These are phyloP conservation scores for Pneumocystis sp. DNA, from an alignment of 1,139 yeast genomes.

Conservation along the genomic window DNA sequence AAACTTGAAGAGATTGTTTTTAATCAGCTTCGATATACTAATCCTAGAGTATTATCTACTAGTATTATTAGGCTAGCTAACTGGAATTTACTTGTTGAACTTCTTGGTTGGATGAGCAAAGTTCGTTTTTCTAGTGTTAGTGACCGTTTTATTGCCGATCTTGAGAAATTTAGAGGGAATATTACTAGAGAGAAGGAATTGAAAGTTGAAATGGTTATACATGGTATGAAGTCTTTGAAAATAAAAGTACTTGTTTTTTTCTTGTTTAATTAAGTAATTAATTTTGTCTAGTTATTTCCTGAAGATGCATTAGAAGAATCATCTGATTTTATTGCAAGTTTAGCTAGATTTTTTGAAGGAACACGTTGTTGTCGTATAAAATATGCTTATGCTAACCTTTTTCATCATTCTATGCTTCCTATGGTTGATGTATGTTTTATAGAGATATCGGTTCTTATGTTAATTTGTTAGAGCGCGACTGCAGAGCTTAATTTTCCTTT, in stretches of 20 bases:
- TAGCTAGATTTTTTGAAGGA: constrained; percentile 64
- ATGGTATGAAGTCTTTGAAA: constrained; percentile 78
- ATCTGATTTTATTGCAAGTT: constrained; percentile 71
- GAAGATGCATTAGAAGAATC: constrained; percentile 82
- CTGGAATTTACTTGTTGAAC: constrained; percentile 83
- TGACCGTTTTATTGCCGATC: constrained; percentile 82
- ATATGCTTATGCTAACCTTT: constrained; percentile 72
- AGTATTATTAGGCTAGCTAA: constrained; percentile 74
- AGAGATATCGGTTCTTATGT: not conserved
- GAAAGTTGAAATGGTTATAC: constrained; percentile 55
- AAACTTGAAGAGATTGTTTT: constrained; percentile 87
- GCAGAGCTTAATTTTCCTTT: constrained; percentile 94
- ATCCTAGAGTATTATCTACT: constrained; percentile 50
- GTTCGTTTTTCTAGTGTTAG: constrained; percentile 73
- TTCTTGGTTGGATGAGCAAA: constrained; percentile 81
- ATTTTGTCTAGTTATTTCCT: constrained; percentile 40
- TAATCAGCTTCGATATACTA: constrained; percentile 76
- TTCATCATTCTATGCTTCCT: constrained; percentile 60
- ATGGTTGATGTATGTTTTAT: constrained; percentile 43
- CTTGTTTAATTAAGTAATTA: not conserved
- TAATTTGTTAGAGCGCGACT: constrained; percentile 33
- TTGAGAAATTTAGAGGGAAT: constrained; percentile 43
- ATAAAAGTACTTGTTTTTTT: constrained; percentile 32
- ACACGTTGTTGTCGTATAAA: constrained; percentile 48
- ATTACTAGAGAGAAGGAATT: constrained; percentile 51